Conservation (phyloP, 148 eudicot species). For the Salicornia ramosissima region DNA sequence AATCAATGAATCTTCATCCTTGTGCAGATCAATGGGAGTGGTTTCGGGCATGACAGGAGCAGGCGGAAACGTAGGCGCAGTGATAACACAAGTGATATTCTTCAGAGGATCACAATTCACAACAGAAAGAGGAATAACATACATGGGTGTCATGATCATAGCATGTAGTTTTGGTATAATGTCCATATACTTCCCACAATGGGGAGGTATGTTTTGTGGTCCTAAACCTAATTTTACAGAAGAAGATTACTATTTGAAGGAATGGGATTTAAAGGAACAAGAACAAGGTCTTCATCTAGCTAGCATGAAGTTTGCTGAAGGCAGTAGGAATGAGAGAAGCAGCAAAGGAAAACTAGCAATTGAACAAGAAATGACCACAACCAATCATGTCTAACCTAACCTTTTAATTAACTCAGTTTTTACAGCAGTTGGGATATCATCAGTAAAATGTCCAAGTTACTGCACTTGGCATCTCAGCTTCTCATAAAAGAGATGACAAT, state of each 20-base stretch:
- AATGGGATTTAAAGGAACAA: constrained; percentile 52
- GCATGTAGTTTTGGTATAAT: too few species aligned
- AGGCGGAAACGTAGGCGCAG: constrained; percentile 40
- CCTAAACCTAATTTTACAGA: constrained; percentile 47
- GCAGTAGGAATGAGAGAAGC: constrained; percentile 54
- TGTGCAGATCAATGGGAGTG: constrained; percentile 66
- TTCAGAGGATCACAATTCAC: too few species aligned
- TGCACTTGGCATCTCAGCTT: too few species aligned
- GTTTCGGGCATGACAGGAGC: constrained; percentile 81
- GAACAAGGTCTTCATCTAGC: constrained; percentile 37
- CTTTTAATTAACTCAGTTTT: too few species aligned
- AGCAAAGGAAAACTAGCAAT: constrained; percentile 10
- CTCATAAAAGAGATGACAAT: too few species aligned
- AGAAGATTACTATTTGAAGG: constrained; percentile 62
- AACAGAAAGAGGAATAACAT: too few species aligned
- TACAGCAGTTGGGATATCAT: too few species aligned
- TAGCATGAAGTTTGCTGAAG: constrained; percentile 59
- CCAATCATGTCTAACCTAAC: too few species aligned
- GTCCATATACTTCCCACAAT: constrained; percentile 34
- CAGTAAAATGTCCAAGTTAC: too few species aligned
- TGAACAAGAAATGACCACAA: too few species aligned
- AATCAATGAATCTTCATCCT: background rate
- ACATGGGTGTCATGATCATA: too few species aligned
- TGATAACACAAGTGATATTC: too few species aligned
- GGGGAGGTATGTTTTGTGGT: constrained; percentile 86